A percentile compares a stretch with the other conserved stretches of the same genome.
These are phyloP conservation scores for Plectranthus barbatus DNA, from an alignment of 257 asterid genomes.

Conservation along the genomic window DNA sequence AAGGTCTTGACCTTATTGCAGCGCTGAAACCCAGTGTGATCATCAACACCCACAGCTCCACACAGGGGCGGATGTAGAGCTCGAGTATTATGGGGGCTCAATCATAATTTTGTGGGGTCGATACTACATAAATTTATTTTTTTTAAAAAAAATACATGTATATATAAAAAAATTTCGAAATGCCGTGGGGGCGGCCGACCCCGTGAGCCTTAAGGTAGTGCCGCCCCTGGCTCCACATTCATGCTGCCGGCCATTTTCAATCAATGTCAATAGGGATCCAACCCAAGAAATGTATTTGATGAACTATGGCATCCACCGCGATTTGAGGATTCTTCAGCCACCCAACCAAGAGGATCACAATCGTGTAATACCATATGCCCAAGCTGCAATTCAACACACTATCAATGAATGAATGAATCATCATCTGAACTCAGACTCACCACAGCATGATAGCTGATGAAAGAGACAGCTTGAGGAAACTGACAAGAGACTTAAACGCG, in stretches of 20 bases:
- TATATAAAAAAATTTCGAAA: no score
- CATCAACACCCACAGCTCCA: slow-evolving; percentile 75
- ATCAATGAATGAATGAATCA: no score
- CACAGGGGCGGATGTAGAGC: no score
- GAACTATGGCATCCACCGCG: slow-evolving; percentile 71
- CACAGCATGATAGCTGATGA: slow-evolving; percentile 88
- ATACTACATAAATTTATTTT: no score
- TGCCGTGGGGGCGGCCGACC: no score
- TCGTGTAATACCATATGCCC: slow-evolving; percentile 73
- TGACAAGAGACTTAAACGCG: slow-evolving; percentile 51
- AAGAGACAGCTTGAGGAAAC: slow-evolving; percentile 66
- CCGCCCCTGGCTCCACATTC: no score
- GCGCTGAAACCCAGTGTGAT: slow-evolving; percentile 77
- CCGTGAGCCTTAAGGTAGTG: no score
- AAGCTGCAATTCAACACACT: slow-evolving; percentile 35
- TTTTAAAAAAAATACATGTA: no score
- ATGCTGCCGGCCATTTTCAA: not conserved
- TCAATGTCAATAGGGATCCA: not conserved
- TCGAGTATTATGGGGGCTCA: no score
- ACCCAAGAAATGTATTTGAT: slow-evolving; percentile 10
- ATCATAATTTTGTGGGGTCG: no score
- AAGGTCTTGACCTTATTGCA: slow-evolving; percentile 59
- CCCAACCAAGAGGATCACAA: slow-evolving; percentile 75
- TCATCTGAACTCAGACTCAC: slow-evolving; percentile 21
- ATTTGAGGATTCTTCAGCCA: slow-evolving; percentile 69